Conservation (phyloP, 768 basidiomycete species). For the Boletus vinaceobasis region DNA sequence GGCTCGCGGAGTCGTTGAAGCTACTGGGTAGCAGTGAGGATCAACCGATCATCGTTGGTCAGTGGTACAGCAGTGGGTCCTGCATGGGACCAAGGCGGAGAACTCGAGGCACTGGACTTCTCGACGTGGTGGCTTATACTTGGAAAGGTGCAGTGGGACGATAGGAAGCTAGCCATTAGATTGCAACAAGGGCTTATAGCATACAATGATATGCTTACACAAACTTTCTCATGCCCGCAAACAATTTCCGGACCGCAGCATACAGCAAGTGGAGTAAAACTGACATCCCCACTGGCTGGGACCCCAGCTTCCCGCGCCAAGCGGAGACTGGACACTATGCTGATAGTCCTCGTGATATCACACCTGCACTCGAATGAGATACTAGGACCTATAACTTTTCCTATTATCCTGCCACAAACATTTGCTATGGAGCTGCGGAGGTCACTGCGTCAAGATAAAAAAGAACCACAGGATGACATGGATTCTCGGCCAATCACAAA, state of each 20-base stretch:
- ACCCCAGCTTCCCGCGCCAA: background rate
- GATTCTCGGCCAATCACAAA: background rate
- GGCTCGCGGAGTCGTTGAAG: too few species aligned
- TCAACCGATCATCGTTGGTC: background rate
- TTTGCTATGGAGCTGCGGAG: background rate
- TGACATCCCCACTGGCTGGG: too few species aligned
- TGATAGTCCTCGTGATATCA: background rate
- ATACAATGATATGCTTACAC: too few species aligned
- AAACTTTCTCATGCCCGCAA: too few species aligned
- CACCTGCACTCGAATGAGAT: too few species aligned
- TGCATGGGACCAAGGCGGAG: background rate
- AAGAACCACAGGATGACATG: background rate
- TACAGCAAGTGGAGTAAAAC: background rate
- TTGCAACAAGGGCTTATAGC: too few species aligned
- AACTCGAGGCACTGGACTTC: too few species aligned
- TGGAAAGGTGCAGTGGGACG: too few species aligned
- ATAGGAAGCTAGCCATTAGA: too few species aligned
- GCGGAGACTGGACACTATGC: background rate
- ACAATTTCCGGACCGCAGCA: too few species aligned
- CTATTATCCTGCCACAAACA: background rate
- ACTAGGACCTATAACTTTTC: background rate
- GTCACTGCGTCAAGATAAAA: background rate
- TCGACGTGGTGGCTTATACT: background rate
- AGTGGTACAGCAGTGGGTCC: background rate
- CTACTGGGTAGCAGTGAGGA: too few species aligned